Conservation (phyloP, 2,329 filamentous ascomycete genomes). For the Paracoccidioides lutzii region DNA sequence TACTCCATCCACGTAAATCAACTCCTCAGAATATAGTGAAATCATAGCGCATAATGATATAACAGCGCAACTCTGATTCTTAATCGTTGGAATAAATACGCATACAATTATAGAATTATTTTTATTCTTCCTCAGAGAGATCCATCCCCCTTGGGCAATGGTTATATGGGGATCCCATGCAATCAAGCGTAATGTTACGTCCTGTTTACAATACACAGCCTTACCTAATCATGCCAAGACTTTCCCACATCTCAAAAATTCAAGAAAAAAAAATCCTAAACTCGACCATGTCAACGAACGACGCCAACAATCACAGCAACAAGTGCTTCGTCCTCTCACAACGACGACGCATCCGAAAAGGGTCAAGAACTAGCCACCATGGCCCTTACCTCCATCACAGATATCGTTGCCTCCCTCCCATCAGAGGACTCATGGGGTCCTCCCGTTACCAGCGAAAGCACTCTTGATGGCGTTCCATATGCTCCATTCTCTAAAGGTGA, state of each 20-base stretch:
- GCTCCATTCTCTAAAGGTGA: slow-evolving; percentile 97
- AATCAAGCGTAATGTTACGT: too few relatives aligned
- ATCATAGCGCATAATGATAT: too few relatives aligned
- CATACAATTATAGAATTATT: too few relatives aligned
- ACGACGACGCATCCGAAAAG: neutral
- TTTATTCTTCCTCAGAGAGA: too few relatives aligned
- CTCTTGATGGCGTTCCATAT: slow-evolving; percentile 87
- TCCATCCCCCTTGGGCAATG: too few relatives aligned
- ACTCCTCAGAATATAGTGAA: too few relatives aligned
- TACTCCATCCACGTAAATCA: too few relatives aligned
- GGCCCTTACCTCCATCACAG: slow-evolving; percentile 45
- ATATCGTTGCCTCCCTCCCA: slow-evolving; percentile 59
- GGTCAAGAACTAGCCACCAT: slow-evolving; percentile 21
- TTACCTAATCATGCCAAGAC: slow-evolving; percentile 8
- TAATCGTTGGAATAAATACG: too few relatives aligned
- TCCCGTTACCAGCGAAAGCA: slow-evolving; percentile 67
- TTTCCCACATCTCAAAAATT: slow-evolving; percentile 7
- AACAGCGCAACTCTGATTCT: too few relatives aligned
- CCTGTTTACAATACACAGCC: neutral
- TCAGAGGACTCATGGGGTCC: slow-evolving; percentile 80
- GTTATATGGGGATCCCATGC: too few relatives aligned
- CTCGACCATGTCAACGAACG: neutral
- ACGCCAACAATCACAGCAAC: neutral
- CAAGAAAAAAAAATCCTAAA: slow-evolving; percentile 5
- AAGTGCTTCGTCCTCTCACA: neutral